Conservation (phyloP, 805 yeast genomes). For the Saccharomycopsis fibuligera region DNA sequence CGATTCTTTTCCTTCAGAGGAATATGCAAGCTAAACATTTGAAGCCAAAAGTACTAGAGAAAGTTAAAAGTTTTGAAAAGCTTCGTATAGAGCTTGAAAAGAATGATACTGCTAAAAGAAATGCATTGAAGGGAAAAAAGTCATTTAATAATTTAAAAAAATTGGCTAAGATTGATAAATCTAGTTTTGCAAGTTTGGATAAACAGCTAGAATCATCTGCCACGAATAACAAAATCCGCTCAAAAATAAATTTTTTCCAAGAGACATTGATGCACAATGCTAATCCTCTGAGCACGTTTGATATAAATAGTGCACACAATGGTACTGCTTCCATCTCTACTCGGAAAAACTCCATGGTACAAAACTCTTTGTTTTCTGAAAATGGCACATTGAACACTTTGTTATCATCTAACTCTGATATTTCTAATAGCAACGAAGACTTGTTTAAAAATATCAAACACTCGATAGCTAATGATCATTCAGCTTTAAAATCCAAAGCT, state of each 20-base stretch:
- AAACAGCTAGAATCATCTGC: neutral
- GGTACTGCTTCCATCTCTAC: neutral
- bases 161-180: too few species aligned
- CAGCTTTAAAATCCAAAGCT: neutral
- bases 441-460: neutral
- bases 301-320: too few species aligned
- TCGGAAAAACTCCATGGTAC: slow-evolving; percentile 3
- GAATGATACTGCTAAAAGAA: neutral
- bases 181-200: neutral
- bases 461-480: neutral
- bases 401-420: neutral
- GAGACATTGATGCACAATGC: neutral
- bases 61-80: slow-evolving; percentile 17
- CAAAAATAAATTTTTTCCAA: slow-evolving; percentile 8
- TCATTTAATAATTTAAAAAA: neutral
- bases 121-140: neutral
- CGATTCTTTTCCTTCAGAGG: neutral
- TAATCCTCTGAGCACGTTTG: too few species aligned
- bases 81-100: slow-evolving; percentile 2
- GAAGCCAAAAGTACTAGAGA: slow-evolving; percentile 9
- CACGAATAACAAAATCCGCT: neutral
- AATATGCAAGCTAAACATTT: neutral
- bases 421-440: neutral
- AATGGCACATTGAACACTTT: slow-evolving; percentile 3
- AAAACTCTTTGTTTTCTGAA: slow-evolving; percentile 12